Base-by-base conservation (phyloP, 2,329 filamentous ascomycete species). In the Ceratocystis eucalypticola region DNA sequence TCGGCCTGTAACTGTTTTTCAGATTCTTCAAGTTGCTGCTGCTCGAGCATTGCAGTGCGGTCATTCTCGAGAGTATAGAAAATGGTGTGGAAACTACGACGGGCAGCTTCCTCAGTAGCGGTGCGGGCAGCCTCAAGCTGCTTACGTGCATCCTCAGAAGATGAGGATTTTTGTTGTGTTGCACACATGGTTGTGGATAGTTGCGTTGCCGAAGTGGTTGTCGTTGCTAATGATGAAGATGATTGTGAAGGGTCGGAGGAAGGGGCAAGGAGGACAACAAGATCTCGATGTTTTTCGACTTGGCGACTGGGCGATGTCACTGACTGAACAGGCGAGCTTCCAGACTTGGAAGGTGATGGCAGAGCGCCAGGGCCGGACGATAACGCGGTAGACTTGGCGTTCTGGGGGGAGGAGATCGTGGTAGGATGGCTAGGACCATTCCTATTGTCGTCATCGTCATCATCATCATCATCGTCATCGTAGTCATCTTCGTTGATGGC, bases 61-160 rank as follows among this genome's bases (percentile, higher is more conserved):
- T 99, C 94, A 74, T 93, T 94, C 76, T 99, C 94, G 41, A 97
- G 81, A 1, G 94, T 96, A 75, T 96, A 93, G 76, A 97, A 96
- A 70, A 96, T 82, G 8, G 91, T 95, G 73, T 96, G 88, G 75
- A 96, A 97, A 76, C 88, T 94, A 72, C 86, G 84, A 77, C 91
- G 91, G 55, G 91, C 94, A 63, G 89, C 88, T 73, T 96, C 91
- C 73, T 96, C 93, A 61, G 89, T 92, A 37, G 89, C 90, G 74
- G 88, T 92, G 74, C 94, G 94, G 71, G 91, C 90, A 73, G 96
- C 89, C 75, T 97, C 92, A 69, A 97, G 77, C 75, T 92, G 90
- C 77, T 96, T 96, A 73, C 94, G 89, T 75, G 91, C 89, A 79
- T 96, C 89, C 74, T 96, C 91, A 6, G 87, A 86, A 28, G 86